Conservation (phyloP, 257 asterid species). For the Solanum sejunctum region DNA sequence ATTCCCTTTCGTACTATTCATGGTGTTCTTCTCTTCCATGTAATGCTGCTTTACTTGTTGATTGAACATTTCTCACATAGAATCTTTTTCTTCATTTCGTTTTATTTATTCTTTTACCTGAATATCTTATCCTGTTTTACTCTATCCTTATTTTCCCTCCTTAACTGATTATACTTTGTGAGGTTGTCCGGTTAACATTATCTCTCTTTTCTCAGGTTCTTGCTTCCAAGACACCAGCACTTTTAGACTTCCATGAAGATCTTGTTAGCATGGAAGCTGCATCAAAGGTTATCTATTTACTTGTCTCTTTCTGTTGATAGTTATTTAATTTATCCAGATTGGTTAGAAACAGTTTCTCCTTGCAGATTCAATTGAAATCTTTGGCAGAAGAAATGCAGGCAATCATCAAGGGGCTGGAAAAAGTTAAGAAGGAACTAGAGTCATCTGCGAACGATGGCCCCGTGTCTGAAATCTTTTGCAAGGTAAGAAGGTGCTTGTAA, state of each 20-base stretch:
- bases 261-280: constrained; percentile 78
- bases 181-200: neutral
- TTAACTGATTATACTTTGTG: neutral
- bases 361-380: constrained; percentile 88
- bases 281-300: constrained; percentile 47
- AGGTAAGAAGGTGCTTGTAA: constrained; percentile 40
- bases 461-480: constrained; percentile 73
- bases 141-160: neutral
- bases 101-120: neutral
- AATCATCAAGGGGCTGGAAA: constrained; percentile 85
- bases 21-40: neutral
- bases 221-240: constrained; percentile 63
- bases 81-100: neutral
- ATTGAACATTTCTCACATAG: neutral
- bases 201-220: constrained; percentile 49
- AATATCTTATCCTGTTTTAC: neutral
- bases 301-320: neutral
- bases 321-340: neutral
- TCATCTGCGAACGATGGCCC: constrained; percentile 94
- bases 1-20: neutral
- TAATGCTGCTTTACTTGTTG: neutral
- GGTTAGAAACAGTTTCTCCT: neutral
- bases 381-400: constrained; percentile 99
- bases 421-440: constrained; percentile 79
- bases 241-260: constrained; percentile 65